Conservation (phyloP, 2,329 filamentous ascomycete species). For the Fusarium algeriense region DNA sequence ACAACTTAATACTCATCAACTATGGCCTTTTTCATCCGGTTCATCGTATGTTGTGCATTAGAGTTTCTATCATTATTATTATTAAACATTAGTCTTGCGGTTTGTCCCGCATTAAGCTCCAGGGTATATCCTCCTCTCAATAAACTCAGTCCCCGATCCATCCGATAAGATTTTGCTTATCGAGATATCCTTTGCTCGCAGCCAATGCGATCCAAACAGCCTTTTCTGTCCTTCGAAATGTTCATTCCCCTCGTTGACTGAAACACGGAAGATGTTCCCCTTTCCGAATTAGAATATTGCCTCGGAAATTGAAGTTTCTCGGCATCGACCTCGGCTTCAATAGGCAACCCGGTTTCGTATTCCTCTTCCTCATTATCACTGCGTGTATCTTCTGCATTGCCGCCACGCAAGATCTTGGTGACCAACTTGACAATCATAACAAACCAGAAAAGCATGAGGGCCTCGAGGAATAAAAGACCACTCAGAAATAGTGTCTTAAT, state of each 20-base stretch:
- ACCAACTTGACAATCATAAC: constrained; percentile 71
- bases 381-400: constrained; percentile 83
- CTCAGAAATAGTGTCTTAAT: constrained; percentile 84
- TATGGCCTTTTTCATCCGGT: not conserved
- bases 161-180: not conserved
- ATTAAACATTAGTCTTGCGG: constrained; percentile 12
- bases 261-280: constrained; percentile 66
- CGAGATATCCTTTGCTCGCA: constrained; percentile 76
- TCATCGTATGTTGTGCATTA: not conserved
- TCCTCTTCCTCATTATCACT: constrained; percentile 77
- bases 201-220: constrained; percentile 82
- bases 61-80: not conserved
- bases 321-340: constrained; percentile 80
- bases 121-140: not conserved
- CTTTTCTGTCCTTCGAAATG: constrained; percentile 79
- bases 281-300: constrained; percentile 52
- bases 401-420: constrained; percentile 81
- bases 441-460: constrained; percentile 88
- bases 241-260: constrained; percentile 69
- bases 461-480: constrained; percentile 81
- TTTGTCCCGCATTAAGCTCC: not conserved
- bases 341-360: constrained; percentile 63
- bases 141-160: too few species aligned
- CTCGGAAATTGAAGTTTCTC: constrained; percentile 71
- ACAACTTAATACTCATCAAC: not conserved